Percentiles rank a stretch among this genome's conserved stretches.
Conservation (phyloP, 257 asterid genomes). For the Leptodermis oblonga region DNA sequence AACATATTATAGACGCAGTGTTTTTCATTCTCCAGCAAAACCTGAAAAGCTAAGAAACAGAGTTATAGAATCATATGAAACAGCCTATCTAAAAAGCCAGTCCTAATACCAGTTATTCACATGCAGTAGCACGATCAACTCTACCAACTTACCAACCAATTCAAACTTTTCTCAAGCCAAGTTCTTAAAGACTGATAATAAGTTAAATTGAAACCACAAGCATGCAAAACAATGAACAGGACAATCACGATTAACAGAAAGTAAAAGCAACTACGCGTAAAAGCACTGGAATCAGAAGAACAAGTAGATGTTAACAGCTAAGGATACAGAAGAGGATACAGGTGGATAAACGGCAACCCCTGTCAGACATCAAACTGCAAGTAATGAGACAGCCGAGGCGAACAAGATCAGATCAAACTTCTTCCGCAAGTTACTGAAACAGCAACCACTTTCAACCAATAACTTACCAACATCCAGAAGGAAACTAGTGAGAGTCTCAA, state of each 20-base stretch:
- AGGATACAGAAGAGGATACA: conserved; percentile 96
- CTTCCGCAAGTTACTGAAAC: conserved; percentile 17
- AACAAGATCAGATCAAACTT: conserved; percentile 23
- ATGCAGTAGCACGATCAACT: not conserved
- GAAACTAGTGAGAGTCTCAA: conserved; percentile 17
- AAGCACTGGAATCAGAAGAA: conserved; percentile 6
- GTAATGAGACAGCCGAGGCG: conserved; percentile 17
- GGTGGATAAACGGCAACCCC: conserved; percentile 52
- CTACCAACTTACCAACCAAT: not conserved
- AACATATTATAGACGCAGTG: not conserved
- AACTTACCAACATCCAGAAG: conserved; percentile 40
- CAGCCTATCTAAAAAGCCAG: not conserved
- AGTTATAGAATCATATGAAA: not conserved
- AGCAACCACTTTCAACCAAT: conserved; percentile 6
- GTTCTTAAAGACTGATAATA: not conserved
- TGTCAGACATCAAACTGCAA: conserved; percentile 55
- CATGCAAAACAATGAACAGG: not conserved
- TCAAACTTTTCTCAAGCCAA: not conserved
- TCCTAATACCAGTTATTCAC: not conserved
- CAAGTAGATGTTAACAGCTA: conserved; percentile 14
- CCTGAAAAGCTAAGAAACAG: conserved; percentile 6
- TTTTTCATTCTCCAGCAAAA: not conserved
- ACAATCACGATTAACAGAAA: not conserved
- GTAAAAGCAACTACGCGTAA: not conserved
- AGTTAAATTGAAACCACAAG: not conserved